Base-by-base conservation (phyloP, 2,329 filamentous ascomycete species). In the Verticillium klebahnii region DNA sequence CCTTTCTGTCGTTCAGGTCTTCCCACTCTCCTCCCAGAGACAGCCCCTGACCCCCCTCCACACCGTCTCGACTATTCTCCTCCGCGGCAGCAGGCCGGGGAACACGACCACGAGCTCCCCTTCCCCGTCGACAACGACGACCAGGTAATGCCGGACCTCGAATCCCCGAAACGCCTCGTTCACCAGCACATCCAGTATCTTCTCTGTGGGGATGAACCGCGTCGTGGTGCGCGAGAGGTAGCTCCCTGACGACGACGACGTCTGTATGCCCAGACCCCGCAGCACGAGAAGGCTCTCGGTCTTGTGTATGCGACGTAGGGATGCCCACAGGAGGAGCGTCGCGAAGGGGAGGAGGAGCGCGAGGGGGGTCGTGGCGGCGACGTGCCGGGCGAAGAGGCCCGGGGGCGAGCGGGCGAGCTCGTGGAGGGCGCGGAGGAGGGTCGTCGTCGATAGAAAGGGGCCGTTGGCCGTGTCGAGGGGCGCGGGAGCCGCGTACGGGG, bases 151-250 rank as follows among this genome's bases (percentile, higher is more conserved):
- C 50, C 89, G 81, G 39, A 98, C 93, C 76, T 93, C 92, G 70
- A 97, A 96, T 0, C 93, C 93, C 62, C 86, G 87, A 75, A 98
- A 98, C 3, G 93, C 95, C 79, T 99, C 95, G 73, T 97, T 93
- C 58, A 99, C 91, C 60, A 97, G 86, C 61, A 99, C 89, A 73
- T 99, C 95, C 72, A 91, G 91, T 62, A 99, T 96, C 75, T 92
- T 89, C 55, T 90, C 91, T 0, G 94, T 97, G 0, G 95, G 94
- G 63, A 99, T 98, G 74, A 88, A 84, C 61, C 84, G 76, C 69
- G 83, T 83, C 60, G 77, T 74, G 14, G 69, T 69, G 19, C 74
- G 68, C 3, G 75, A 73, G 39, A 93, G 80, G 69, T 91, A 92
- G 9, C 87, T 89, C 1, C 82, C 75, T 9, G 88, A 87, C 32